Evolutionary conservation across 257 asterid genomes (phyloP), one percentile per base, ranked within the genome.

Genomic region (Fraxinus americana): DNA sequence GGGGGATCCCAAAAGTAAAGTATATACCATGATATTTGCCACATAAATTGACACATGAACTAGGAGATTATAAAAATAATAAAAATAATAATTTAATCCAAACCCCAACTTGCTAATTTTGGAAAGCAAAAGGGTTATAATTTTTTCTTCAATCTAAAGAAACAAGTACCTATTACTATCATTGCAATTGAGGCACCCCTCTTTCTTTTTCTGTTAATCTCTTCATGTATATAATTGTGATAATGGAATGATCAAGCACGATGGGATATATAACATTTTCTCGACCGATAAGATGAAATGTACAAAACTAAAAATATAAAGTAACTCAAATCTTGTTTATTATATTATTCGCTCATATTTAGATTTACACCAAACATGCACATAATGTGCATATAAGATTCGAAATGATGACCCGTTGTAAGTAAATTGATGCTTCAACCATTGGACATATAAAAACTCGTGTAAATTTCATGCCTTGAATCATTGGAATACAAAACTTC

Each of bases 131-230:
- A 80, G 23, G 41, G 71, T 82, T 77, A 88, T 88, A 91, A 89
- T 86, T 54, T 85, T 85, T 87, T 82, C 91, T 90, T 90, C 84
- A 81, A 78, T 77, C 36, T 84, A 84, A 90, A 87, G 93, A 81
- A 63, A 87, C 87, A 69, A 80, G 72, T 74, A 59, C 82, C 72
- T 39, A 59, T 67, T 84, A 76, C 57, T 88, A 86, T 86, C 88
- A 84, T 61, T 61, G 69, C 35, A 23, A 63, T 23, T 63, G 16
- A 23, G 35, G 69, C 69, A 63, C 72, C 35, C 35, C 34, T 63
- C 35, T 63, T 63, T n/a, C 11, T 38, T 61, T 19, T 10, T 67
- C 71, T 67, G 2, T 48, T 57, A 3, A 9, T 63, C 75, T 19
- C 19, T 67, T 21, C 39, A 14, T 43, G 19, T 12, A 63, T 11